These are phyloP conservation scores for Hyphodiscus sp. DNA, from an alignment of 2,329 filamentous ascomycete genomes.

Conservation along the genomic window DNA sequence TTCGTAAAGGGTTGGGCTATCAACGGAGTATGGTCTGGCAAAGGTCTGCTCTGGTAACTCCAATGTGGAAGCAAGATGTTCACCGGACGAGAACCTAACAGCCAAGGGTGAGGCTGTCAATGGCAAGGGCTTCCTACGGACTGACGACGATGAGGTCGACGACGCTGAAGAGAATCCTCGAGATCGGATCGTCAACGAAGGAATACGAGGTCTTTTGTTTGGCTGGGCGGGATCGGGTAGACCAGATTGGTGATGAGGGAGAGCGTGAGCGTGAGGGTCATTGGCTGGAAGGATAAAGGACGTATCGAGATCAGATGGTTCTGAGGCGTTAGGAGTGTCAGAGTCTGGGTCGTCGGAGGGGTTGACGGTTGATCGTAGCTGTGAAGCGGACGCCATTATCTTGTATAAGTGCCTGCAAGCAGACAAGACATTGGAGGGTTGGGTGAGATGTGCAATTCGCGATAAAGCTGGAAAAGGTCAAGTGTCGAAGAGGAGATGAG, in stretches of 20 bases:
- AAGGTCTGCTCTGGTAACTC: slow-evolving; percentile 46
- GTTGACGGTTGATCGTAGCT: slow-evolving; percentile 11
- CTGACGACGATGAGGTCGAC: slow-evolving; percentile 22
- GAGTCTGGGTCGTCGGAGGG: slow-evolving; percentile 18
- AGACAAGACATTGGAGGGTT: slow-evolving; percentile 20
- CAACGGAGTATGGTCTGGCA: slow-evolving; percentile 47
- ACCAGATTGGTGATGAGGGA: not conserved
- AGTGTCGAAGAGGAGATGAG: slow-evolving; percentile 1
- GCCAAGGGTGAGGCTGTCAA: slow-evolving; percentile 46
- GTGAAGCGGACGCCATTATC: slow-evolving; percentile 21
- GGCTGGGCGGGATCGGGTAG: slow-evolving; percentile 7
- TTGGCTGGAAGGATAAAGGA: slow-evolving; percentile 11
- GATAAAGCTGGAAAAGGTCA: slow-evolving; percentile 9
- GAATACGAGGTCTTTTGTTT: slow-evolving; percentile 12
- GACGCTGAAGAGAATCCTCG: slow-evolving; percentile 21
- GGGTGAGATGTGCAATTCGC: slow-evolving; percentile 22
- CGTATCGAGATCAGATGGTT: slow-evolving; percentile 21
- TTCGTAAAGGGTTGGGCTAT: slow-evolving; percentile 58
- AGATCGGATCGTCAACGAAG: slow-evolving; percentile 18
- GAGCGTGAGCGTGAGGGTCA: not conserved
- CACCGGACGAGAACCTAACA: slow-evolving; percentile 40
- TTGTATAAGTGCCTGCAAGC: slow-evolving; percentile 12
- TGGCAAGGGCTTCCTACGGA: slow-evolving; percentile 57
- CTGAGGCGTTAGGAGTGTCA: slow-evolving; percentile 28
- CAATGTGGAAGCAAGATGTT: slow-evolving; percentile 30